Percentiles rank a stretch among this genome's conserved stretches.
These are phyloP conservation scores for Metschnikowia corniflorae DNA, from an alignment of 805 yeast genomes.

Conservation along the genomic window DNA sequence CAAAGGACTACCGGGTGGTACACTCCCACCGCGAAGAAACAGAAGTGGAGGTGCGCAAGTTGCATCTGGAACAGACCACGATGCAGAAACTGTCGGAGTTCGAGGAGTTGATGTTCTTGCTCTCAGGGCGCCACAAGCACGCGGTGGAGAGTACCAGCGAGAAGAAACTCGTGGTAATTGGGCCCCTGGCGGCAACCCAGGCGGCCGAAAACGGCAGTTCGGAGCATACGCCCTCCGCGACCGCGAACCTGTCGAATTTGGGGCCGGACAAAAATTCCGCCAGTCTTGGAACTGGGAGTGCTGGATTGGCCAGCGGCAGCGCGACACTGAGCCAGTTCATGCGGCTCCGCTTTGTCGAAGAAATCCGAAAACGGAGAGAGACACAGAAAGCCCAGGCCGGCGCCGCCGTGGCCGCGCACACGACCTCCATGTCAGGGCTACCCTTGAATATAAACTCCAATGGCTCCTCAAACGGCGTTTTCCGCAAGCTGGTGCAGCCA, in stretches of 20 bases:
- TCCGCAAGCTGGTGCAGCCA: not conserved
- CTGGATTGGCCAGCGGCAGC: constrained; percentile 18
- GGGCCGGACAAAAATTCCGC: not conserved
- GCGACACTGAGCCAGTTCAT: constrained; percentile 65
- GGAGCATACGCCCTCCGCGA: constrained; percentile 15
- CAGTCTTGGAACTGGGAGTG: constrained; percentile 16
- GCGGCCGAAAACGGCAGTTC: constrained; percentile 13
- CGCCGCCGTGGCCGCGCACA: constrained; percentile 33
- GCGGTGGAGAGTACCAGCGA: constrained; percentile 36
- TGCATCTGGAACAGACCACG: constrained; percentile 41
- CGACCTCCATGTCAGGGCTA: not conserved
- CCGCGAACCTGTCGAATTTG: not conserved
- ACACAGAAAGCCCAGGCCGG: constrained; percentile 41
- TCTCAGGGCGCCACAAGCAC: constrained; percentile 37
- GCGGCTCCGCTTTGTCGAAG: constrained; percentile 85
- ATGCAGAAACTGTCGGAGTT: constrained; percentile 73
- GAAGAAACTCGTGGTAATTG: constrained; percentile 39
- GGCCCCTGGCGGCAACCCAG: constrained; percentile 21
- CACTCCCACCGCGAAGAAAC: constrained; percentile 33
- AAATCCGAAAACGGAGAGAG: constrained; percentile 64
- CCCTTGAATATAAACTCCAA: not conserved
- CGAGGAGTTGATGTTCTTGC: constrained; percentile 77
- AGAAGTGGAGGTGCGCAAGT: constrained; percentile 28
- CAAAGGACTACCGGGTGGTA: constrained; percentile 27
- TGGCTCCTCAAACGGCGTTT: constrained; percentile 1